These are phyloP conservation scores for Silene uniflora DNA, from an alignment of 148 eudicot species.

Conservation along the genomic window DNA sequence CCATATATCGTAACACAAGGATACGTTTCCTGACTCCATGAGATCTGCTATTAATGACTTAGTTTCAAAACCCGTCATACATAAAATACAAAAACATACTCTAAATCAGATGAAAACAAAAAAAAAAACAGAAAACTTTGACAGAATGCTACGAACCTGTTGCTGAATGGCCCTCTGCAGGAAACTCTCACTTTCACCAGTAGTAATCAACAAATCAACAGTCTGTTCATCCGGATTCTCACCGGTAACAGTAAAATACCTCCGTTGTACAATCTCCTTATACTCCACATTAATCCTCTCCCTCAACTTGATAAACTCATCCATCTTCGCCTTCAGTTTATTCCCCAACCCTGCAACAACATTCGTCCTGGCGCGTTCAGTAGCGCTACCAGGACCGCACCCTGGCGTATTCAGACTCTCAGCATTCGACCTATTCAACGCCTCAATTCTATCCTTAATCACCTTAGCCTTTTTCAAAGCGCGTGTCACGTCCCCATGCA, in stretches of 20 bases:
- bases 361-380: conserved; percentile 70
- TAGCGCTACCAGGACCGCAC: conserved; percentile 82
- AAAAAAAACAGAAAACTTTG: background rate
- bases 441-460: conserved; percentile 58
- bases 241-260: conserved; percentile 85
- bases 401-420: conserved; percentile 61
- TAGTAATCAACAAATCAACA: conserved; percentile 60
- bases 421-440: conserved; percentile 63
- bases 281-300: conserved; percentile 54
- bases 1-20: no score
- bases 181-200: conserved; percentile 84
- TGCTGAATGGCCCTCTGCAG: conserved; percentile 79
- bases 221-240: conserved; percentile 69
- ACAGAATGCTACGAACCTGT: conserved; percentile 38
- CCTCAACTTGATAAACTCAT: conserved; percentile 57
- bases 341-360: conserved; percentile 73
- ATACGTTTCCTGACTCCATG: no score
- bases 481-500: conserved; percentile 60
- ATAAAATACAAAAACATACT: no score
- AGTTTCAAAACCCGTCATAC: no score
- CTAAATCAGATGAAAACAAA: no score
- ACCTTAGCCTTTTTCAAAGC: conserved; percentile 67
- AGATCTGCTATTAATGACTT: no score
- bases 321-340: conserved; percentile 68
- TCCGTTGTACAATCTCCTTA: conserved; percentile 69